Evolutionary conservation across 108 stramenopile genomes (phyloP).

Genomic region (Cyclotella distinguenda): DNA sequence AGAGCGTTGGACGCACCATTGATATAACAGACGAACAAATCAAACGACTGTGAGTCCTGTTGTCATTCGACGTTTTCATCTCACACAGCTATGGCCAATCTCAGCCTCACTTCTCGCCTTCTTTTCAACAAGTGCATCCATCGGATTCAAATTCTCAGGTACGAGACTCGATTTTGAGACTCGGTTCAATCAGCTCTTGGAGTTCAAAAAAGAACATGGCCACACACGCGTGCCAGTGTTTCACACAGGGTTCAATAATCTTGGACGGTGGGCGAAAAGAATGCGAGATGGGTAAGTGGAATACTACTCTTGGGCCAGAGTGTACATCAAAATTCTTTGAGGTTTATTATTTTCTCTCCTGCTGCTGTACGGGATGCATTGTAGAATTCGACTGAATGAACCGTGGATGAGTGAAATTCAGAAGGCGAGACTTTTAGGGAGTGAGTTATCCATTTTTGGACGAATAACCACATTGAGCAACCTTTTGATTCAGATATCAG

Average conservation of each 20-base stretch:
- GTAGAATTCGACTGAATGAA: conserved; percentile 24
- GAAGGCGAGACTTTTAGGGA: conserved; percentile 7
- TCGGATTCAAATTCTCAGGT: conserved; percentile 25
- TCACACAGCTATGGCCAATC: not conserved
- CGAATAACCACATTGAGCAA: not conserved
- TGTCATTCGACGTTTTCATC: not conserved
- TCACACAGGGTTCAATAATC: conserved; percentile 23
- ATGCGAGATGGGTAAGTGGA: conserved; percentile 31
- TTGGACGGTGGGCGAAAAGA: conserved; percentile 34
- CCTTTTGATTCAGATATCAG: not conserved
- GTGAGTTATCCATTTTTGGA: not conserved
- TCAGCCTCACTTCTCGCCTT: not conserved
- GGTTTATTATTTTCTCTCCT: too few relatives aligned
- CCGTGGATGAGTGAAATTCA: conserved; percentile 26
- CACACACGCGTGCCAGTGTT: conserved; percentile 31
- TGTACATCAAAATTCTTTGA: too few relatives aligned
- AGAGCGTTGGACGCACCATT: conserved; percentile 2
- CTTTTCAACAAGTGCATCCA: conserved; percentile 5
- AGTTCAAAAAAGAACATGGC: conserved; percentile 23
- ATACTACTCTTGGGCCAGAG: not conserved
- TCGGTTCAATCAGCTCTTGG: conserved; percentile 29
- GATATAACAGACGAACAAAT: conserved; percentile 39
- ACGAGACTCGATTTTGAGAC: conserved; percentile 30
- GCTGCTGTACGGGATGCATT: not conserved
- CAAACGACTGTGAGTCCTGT: conserved; percentile 19